Percentiles rank a stretch among this genome's conserved stretches.
These are phyloP conservation scores for Apiospora pterosperma DNA, from an alignment of 2,329 filamentous ascomycete species.

Conservation along the genomic window DNA sequence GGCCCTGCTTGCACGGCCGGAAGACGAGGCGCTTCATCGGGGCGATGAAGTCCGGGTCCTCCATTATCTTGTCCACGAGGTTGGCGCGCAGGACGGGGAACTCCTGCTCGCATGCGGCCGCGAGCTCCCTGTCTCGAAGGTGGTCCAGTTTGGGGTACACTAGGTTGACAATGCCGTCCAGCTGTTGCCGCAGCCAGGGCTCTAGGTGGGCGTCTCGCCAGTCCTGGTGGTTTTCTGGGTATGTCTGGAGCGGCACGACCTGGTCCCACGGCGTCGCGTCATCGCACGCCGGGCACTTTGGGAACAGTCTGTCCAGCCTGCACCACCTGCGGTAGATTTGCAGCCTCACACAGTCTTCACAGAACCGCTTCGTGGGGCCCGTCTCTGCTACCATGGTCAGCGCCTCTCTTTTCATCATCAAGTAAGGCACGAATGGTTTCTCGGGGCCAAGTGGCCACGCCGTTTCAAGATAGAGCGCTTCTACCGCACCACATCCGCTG, in stretches of 20 bases:
- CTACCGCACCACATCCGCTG: not conserved
- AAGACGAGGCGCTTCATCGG: not conserved
- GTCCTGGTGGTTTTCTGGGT: not conserved
- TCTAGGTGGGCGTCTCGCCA: not conserved
- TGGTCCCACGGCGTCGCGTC: not conserved
- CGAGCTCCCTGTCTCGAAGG: not conserved
- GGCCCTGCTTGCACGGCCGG: not conserved
- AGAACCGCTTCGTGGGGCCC: not conserved
- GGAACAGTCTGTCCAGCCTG: not conserved
- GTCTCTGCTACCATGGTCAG: not conserved
- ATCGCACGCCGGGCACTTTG: not conserved
- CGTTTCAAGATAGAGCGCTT: too few species aligned
- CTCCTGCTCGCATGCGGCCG: not conserved
- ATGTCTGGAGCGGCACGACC: too few species aligned
- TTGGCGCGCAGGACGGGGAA: not conserved
- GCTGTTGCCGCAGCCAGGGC: not conserved
- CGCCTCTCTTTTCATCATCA: not conserved
- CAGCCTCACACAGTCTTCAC: not conserved
- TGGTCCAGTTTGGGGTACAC: not conserved
- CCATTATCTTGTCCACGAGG: not conserved
- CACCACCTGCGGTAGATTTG: not conserved
- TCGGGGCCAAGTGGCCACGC: too few species aligned
- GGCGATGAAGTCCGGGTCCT: not conserved
- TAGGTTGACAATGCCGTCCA: not conserved
- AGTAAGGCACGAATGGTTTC: not conserved